These are phyloP conservation scores for Chytriomyces sp. DNA, from an alignment of 192 early-diverging fungal species.

Conservation along the genomic window DNA sequence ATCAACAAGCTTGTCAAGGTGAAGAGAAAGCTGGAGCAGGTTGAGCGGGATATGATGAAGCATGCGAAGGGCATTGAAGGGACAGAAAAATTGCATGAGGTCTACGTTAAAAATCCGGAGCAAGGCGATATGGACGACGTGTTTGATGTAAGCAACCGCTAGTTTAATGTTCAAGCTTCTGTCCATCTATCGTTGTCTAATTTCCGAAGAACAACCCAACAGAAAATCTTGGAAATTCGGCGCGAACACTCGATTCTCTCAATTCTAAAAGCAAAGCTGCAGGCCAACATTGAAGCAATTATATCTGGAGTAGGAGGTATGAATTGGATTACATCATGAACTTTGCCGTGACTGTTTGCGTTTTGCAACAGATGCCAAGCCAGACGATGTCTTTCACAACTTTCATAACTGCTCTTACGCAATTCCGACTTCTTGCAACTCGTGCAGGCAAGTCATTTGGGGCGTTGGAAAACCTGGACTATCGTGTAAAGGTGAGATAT, in stretches of 20 bases:
- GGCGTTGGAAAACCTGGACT: constrained; percentile 75
- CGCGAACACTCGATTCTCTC: constrained; percentile 59
- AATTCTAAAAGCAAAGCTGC: constrained; percentile 48
- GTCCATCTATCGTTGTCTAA: not conserved
- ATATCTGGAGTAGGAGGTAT: constrained; percentile 69
- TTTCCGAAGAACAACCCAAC: not conserved
- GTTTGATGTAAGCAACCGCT: constrained; percentile 48
- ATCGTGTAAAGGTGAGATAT: constrained; percentile 55
- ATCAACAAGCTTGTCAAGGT: constrained; percentile 70
- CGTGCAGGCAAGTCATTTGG: constrained; percentile 78
- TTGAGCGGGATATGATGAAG: constrained; percentile 56
- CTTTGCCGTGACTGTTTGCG: not conserved
- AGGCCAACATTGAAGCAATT: constrained; percentile 70
- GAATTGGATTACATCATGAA: not conserved
- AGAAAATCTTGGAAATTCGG: constrained; percentile 60
- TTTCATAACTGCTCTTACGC: constrained; percentile 74
- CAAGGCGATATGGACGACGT: constrained; percentile 69
- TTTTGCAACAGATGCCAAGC: constrained; percentile 51
- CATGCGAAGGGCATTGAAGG: constrained; percentile 61
- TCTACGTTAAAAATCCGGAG: constrained; percentile 53
- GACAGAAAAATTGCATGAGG: constrained; percentile 52
- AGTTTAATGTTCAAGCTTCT: not conserved
- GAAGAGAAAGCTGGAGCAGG: constrained; percentile 51
- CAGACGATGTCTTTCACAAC: constrained; percentile 60
- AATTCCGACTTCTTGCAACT: constrained; percentile 77